Conservation (phyloP, 352 stramenopile species). For the Pythium grandisporangium region DNA sequence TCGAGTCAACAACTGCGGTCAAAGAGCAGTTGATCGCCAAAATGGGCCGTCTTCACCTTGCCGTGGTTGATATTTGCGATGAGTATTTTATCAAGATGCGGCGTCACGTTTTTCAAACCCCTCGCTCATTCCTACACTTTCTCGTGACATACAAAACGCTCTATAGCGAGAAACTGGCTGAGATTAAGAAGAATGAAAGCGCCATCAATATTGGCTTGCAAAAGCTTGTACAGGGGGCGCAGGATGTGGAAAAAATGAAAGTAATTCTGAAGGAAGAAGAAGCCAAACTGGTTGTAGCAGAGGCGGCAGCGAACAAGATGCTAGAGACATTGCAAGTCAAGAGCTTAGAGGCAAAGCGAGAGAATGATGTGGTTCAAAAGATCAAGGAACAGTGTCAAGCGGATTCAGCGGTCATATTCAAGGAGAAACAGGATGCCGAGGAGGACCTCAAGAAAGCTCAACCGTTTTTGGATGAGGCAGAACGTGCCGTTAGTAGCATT, state of each 20-base stretch:
- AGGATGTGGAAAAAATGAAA: slow-evolving; percentile 90
- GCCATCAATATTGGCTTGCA: slow-evolving; percentile 82
- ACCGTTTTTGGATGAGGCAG: slow-evolving; percentile 86
- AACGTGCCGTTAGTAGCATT: slow-evolving; percentile 80
- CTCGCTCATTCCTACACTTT: slow-evolving; percentile 84
- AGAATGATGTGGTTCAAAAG: slow-evolving; percentile 80
- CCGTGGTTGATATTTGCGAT: slow-evolving; percentile 53
- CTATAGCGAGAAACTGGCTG: slow-evolving; percentile 62
- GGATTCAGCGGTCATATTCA: slow-evolving; percentile 67
- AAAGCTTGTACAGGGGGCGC: slow-evolving; percentile 79
- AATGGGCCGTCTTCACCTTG: slow-evolving; percentile 69
- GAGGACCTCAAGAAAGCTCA: slow-evolving; percentile 86
- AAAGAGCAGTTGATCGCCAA: slow-evolving; percentile 60
- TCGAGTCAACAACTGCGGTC: slow-evolving; percentile 44
- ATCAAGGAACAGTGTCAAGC: slow-evolving; percentile 83
- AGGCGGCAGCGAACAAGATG: slow-evolving; percentile 79
- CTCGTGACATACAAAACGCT: slow-evolving; percentile 68
- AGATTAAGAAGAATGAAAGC: slow-evolving; percentile 75
- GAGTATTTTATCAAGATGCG: slow-evolving; percentile 75
- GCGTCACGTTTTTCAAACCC: slow-evolving; percentile 84
- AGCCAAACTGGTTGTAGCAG: slow-evolving; percentile 74
- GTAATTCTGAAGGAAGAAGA: slow-evolving; percentile 82
- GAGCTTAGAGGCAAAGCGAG: slow-evolving; percentile 84
- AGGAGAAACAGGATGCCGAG: slow-evolving; percentile 83
- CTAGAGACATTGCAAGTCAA: slow-evolving; percentile 70